Percentiles rank a stretch among this genome's conserved stretches.
phyloP scores from a whole-genome alignment of 2,329 filamentous ascomycete species.

The Cyphellophora attinorum region DNA sequence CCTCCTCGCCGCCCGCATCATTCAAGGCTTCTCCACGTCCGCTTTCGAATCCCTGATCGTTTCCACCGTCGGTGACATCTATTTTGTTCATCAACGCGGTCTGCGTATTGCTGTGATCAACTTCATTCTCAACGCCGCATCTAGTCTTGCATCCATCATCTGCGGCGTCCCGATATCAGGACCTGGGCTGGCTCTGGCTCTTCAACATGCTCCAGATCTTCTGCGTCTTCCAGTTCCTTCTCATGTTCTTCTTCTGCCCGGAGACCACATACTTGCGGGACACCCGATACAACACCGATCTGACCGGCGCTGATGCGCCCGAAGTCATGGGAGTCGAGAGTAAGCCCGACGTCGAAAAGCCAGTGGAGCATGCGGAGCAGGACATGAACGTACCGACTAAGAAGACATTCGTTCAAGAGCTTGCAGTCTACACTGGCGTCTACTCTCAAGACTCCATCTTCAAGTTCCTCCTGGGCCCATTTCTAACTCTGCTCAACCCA shows the following conservation, averaged over 20 bases:
- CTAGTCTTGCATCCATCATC: conserved; percentile 29
- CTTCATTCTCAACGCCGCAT: conserved; percentile 22
- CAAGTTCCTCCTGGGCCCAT: conserved; percentile 12
- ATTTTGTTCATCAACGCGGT: conserved; percentile 39
- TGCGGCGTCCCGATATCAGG: conserved; percentile 31
- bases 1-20: conserved; percentile 15
- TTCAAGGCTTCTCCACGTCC: conserved; percentile 36
- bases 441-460: conserved; percentile 10
- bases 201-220: conserved; percentile 40
- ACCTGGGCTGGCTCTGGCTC: conserved; percentile 41
- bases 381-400: conserved; percentile 29
- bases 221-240: conserved; percentile 26
- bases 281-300: conserved; percentile 5
- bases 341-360: not conserved
- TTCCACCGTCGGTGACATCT: conserved; percentile 39
- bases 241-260: conserved; percentile 36
- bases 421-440: conserved; percentile 24
- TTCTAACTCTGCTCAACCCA: conserved; percentile 17
- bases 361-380: conserved; percentile 2
- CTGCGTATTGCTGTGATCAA: conserved; percentile 39
- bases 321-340: not conserved
- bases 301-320: conserved; percentile 6
- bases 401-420: conserved; percentile 29
- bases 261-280: conserved; percentile 27
- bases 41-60: conserved; percentile 36